These are phyloP conservation scores for Talaromyces sp. DNA, from an alignment of 2,329 filamentous ascomycete genomes.

Conservation along the genomic window DNA sequence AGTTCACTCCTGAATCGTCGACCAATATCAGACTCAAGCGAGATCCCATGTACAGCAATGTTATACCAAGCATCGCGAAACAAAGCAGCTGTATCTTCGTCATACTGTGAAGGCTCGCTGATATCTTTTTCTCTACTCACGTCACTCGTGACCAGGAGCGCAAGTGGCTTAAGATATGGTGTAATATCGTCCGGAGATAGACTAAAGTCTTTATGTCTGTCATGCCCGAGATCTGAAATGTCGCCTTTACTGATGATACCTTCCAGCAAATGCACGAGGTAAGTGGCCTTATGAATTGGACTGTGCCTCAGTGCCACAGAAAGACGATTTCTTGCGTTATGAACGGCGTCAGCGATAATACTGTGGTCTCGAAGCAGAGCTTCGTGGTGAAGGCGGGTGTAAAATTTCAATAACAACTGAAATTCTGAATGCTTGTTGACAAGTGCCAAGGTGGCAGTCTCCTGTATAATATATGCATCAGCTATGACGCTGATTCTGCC, in stretches of 20 bases:
- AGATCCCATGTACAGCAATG: conserved; percentile 89
- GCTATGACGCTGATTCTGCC: conserved; percentile 75
- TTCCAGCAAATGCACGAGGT: conserved; percentile 78
- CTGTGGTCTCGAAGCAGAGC: conserved; percentile 67
- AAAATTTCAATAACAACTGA: conserved; percentile 78
- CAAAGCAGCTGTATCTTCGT: conserved; percentile 68
- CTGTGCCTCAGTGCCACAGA: conserved; percentile 63
- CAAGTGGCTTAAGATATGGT: conserved; percentile 81
- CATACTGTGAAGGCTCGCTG: conserved; percentile 37
- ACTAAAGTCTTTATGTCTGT: conserved; percentile 73
- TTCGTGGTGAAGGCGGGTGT: conserved; percentile 69
- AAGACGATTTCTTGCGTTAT: conserved; percentile 74
- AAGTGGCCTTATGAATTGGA: conserved; percentile 76
- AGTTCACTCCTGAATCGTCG: conserved; percentile 73
- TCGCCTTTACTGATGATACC: conserved; percentile 88
- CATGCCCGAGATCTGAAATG: conserved; percentile 67
- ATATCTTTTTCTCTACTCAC: conserved; percentile 25
- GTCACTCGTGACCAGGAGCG: conserved; percentile 66
- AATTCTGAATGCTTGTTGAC: conserved; percentile 78
- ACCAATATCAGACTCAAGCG: conserved; percentile 66
- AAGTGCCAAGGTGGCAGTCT: conserved; percentile 72
- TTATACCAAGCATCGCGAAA: conserved; percentile 98
- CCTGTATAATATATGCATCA: conserved; percentile 79
- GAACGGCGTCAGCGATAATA: conserved; percentile 68
- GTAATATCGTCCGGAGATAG: conserved; percentile 82